Base-by-base conservation (phyloP, 1,284 basidiomycete genomes). In the Austroboletus niveus region DNA sequence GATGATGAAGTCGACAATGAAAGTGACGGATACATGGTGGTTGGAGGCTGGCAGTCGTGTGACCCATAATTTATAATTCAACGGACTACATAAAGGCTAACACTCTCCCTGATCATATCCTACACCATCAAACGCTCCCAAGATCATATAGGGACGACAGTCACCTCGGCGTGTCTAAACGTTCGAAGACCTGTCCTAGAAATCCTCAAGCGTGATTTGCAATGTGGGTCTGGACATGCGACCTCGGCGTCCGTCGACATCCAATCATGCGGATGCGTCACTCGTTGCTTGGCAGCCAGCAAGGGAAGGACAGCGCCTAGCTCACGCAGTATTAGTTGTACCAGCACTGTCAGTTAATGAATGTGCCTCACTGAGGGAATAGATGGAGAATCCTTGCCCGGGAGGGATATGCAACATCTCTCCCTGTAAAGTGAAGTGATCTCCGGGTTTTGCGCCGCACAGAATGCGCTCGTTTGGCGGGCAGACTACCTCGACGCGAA, bases 221-320 rank as follows among this genome's bases (percentile, higher is more conserved):
- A 85, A 53, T 81, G 68, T 1, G 83, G 82, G 60, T 85, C 83
- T 0, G 82, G 84, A 59, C 83, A 85, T 0, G 81, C 83, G 20
- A 86, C 68, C 55, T 84, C 78, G 1, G 74, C 75, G 57, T 86
- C 84, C 1, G 81, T 82, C 5, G 80, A 70, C 78, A 87, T 85
- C 83, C 84, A 86, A 61, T 86, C 84, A 52, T 80, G 76, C 2
- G 69, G 57, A 46, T 81, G 66, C 1, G 76, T 78, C 20, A 69
- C 66, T 2, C 83, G 74, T 55, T 85, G 83, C 62, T 85, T 85
- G 17, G 82, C 82, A 15, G 83, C 80, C 11, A 86, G 69, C 11
- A 86, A 69, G 3, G 82, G 82, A 8, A 87, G 72, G 14, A 86
- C 73, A 11, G 81, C 72, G 29, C 73, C 83, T 84, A 51, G n/a